Evolutionary conservation across 208 protist species (phyloP).

Genomic region (Leishmania tarentolae): DNA sequence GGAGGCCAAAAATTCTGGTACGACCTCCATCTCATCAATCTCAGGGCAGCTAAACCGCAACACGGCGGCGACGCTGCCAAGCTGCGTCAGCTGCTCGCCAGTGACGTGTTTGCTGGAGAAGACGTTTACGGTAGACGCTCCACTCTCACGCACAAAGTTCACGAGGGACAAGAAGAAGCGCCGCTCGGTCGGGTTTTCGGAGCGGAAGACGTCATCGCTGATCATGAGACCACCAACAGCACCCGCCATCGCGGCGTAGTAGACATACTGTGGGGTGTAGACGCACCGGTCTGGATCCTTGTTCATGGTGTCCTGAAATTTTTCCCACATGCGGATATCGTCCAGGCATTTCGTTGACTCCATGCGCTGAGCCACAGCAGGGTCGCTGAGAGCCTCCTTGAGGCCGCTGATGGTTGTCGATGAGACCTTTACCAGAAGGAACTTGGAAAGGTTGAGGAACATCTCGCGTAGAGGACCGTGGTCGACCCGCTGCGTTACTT

Average conservation of each 20-base stretch:
- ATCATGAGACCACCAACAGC: constrained; percentile 91
- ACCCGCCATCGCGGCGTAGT: constrained; percentile 70
- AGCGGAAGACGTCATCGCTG: constrained; percentile 94
- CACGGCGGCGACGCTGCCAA: constrained; percentile 94
- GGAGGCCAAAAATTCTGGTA: constrained; percentile 59
- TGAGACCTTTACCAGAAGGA: constrained; percentile 89
- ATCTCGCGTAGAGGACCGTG: constrained; percentile 71
- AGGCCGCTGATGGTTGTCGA: constrained; percentile 87
- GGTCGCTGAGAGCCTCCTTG: constrained; percentile 90
- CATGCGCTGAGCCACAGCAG: constrained; percentile 70
- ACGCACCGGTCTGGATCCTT: constrained; percentile 85
- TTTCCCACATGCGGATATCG: constrained; percentile 93
- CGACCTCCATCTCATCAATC: constrained; percentile 87
- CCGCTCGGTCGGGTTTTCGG: constrained; percentile 73
- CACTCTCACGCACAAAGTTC: constrained; percentile 84
- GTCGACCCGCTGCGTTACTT: constrained; percentile 41
- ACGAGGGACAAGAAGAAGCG: constrained; percentile 92
- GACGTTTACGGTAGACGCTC: constrained; percentile 81
- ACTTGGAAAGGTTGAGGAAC: constrained; percentile 88
- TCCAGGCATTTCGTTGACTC: constrained; percentile 86
- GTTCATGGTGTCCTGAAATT: constrained; percentile 94
- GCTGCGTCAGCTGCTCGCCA: constrained; percentile 93
- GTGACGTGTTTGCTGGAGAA: constrained; percentile 96
- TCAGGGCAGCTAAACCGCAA: constrained; percentile 91
- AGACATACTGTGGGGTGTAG: constrained; percentile 94